These are phyloP conservation scores for Nannochloris sp. DNA, from an alignment of 139 green algal genomes.

Conservation along the genomic window DNA sequence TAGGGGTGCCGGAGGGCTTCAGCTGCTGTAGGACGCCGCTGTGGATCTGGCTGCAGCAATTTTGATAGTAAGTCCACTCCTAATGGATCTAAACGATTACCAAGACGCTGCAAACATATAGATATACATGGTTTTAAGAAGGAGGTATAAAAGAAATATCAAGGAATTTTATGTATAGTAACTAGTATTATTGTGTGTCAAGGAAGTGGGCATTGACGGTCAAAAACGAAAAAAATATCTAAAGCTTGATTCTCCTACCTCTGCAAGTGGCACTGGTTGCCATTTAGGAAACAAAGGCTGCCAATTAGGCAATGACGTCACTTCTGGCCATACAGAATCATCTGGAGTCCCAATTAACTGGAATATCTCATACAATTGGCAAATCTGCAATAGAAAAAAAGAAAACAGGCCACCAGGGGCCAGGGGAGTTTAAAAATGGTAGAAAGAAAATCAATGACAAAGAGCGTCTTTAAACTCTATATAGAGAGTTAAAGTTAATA, in stretches of 20 bases:
- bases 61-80: constrained; percentile 55
- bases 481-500: background rate
- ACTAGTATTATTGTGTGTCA: no score
- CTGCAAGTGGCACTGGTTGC: constrained; percentile 21
- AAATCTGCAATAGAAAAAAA: constrained; percentile 28
- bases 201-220: no score
- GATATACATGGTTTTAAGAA: no score
- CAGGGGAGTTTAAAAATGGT: background rate
- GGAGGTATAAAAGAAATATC: no score
- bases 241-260: constrained; percentile 28
- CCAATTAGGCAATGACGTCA: constrained; percentile 59
- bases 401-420: no score
- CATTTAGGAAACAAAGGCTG: constrained; percentile 66
- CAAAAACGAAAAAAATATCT: background rate
- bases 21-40: constrained; percentile 29
- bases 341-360: constrained; percentile 52
- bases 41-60: constrained; percentile 36
- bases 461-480: background rate
- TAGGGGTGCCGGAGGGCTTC: constrained; percentile 53
- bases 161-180: no score
- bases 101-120: no score
- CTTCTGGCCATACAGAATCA: constrained; percentile 46
- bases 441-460: background rate
- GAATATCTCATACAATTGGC: constrained; percentile 70
- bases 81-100: constrained; percentile 23